Percentiles rank a stretch among this genome's conserved stretches.
Conservation (phyloP, 176 grass and related monocot genomes). For the Carex littledalei region DNA sequence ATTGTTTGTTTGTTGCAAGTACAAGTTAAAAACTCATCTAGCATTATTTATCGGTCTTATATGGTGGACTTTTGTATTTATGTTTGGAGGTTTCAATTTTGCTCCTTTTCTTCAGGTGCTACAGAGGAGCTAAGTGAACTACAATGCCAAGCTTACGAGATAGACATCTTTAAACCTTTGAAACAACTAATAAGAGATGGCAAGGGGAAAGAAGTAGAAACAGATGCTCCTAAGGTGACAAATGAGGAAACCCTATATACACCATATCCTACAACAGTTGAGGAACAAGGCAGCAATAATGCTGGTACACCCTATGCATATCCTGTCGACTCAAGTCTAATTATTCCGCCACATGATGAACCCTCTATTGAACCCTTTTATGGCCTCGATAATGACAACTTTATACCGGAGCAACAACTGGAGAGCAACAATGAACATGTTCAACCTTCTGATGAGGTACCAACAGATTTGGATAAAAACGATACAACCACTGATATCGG, state of each 20-base stretch:
- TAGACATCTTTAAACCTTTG: constrained; percentile 27
- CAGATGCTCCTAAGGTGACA: neutral
- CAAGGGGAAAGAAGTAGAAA: constrained; percentile 19
- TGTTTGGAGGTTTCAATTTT: constrained; percentile 4
- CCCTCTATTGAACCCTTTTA: neutral
- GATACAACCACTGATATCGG: neutral
- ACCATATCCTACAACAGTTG: neutral
- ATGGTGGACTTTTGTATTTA: neutral
- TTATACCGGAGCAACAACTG: constrained; percentile 14
- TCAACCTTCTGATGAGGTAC: constrained; percentile 7
- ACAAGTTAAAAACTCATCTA: neutral
- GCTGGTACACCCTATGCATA: constrained; percentile 14
- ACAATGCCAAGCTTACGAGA: constrained; percentile 41
- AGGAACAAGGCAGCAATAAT: constrained; percentile 17
- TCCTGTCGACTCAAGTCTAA: constrained; percentile 1
- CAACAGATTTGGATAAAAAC: constrained; percentile 34
- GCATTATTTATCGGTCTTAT: neutral
- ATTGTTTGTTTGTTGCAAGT: neutral
- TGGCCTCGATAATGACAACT: constrained; percentile 17
- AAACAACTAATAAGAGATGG: constrained; percentile 17
- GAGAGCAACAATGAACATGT: constrained; percentile 3
- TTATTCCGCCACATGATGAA: constrained; percentile 2
- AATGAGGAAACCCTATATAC: neutral
- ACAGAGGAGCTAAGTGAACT: constrained; percentile 53
- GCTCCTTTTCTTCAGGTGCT: constrained; percentile 43